Conservation (phyloP, 768 basidiomycete genomes). For the Asterophora lycoperdoides region DNA sequence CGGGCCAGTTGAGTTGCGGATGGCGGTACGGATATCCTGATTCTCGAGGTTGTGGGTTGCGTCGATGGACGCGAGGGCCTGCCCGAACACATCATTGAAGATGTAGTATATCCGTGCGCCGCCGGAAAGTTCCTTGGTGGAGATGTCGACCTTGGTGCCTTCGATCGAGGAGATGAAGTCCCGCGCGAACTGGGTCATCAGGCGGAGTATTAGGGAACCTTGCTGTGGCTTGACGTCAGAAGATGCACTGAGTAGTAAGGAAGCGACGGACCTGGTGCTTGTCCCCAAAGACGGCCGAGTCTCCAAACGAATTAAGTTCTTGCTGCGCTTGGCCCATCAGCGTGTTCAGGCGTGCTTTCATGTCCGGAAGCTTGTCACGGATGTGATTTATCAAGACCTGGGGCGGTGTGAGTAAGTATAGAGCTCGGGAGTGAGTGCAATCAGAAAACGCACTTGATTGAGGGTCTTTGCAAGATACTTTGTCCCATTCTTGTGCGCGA, state of each 20-base stretch:
- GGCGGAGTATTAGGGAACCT: slow-evolving; percentile 84
- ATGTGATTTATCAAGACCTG: slow-evolving; percentile 96
- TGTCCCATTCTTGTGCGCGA: slow-evolving; percentile 97
- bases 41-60: slow-evolving; percentile 88
- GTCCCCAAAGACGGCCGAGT: slow-evolving; percentile 87
- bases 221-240: slow-evolving; percentile 41
- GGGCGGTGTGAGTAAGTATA: background rate
- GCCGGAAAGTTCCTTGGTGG: slow-evolving; percentile 96
- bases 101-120: slow-evolving; percentile 99
- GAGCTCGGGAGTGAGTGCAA: background rate
- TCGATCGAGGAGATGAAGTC: slow-evolving; percentile 98
- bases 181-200: slow-evolving; percentile 98
- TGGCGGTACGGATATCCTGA: slow-evolving; percentile 96
- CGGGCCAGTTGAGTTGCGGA: slow-evolving; percentile 97
- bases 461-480: slow-evolving; percentile 89
- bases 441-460: slow-evolving; percentile 65
- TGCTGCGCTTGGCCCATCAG: slow-evolving; percentile 99
- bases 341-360: slow-evolving; percentile 98
- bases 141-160: slow-evolving; percentile 92
- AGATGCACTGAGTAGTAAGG: background rate
- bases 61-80: slow-evolving; percentile 85
- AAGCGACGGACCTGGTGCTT: slow-evolving; percentile 62
- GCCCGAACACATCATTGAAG: slow-evolving; percentile 97
- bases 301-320: slow-evolving; percentile 95
- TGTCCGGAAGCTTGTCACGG: slow-evolving; percentile 96